Base-by-base conservation (phyloP, 805 yeast genomes). In the Metschnikowia corniflorae region DNA sequence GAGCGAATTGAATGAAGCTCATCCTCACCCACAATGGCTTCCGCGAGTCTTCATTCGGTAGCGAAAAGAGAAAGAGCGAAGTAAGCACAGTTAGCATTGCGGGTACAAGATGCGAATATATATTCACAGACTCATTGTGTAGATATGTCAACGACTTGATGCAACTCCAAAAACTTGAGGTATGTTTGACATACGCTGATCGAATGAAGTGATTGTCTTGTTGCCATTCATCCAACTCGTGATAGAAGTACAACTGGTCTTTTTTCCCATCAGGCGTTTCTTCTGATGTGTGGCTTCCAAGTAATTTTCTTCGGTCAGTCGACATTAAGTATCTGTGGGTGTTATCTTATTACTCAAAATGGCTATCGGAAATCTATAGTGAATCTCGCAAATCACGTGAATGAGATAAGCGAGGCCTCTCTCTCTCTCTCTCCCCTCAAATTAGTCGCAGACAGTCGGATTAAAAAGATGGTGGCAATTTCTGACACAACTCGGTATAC, bases 41-140 rank as follows among this genome's bases (percentile, higher is more conserved):
- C 13, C 18, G 25, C 16, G 20, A 12, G 23, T 25, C 29, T 13
- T 22, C 18, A 3, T n/a, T 18, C 30, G 7, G 23, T 9, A 9
- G 10, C n/a, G 28, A 13, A 6, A 29, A n/a, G 17, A 25, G 30
- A 4, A 21, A 13, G 12, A 38, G 22, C n/a, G 32, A 9, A 7
- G 16, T 21, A 3, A 31, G 12, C 1, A 64, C 61, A 1, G 65
- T 31, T 1, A 57, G 25, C 16, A 37, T 6, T 1, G 70, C 49
- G 0, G 82, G 82, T 2, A 76, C 31, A 40, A 83, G 57, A 52
- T 83, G 93, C 3, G 82, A 59, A 60, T 80, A 82, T 16, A 84
- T 79, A 53, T 84, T 83, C 14, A 81, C 78, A 0, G 86, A 64
- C 57, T 83, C 93, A 48, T 84, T 84, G 58, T 83, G 87, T 28